Conservation (phyloP, 768 basidiomycete species). For the Lentinula sp. region DNA sequence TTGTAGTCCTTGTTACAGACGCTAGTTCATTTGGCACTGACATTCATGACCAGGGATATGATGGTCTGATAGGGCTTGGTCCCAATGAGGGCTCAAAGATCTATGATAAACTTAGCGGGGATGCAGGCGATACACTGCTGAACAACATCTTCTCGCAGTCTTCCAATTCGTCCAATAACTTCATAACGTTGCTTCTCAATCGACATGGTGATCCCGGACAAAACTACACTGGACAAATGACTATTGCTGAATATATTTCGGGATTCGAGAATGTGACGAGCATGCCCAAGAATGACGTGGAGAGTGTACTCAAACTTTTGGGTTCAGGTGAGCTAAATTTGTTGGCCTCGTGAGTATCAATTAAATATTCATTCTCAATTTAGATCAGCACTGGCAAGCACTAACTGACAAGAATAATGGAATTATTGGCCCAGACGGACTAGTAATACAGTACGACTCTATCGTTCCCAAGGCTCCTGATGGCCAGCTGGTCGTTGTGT, state of each 20-base stretch:
- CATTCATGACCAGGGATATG: conserved; percentile 55
- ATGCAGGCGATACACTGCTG: conserved; percentile 52
- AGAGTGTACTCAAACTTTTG: conserved; percentile 55
- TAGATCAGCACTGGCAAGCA: conserved; percentile 79
- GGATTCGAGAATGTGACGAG: conserved; percentile 55
- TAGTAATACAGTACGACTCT: conserved; percentile 51
- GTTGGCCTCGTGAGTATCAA: background rate
- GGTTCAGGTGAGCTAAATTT: conserved; percentile 28
- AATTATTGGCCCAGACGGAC: conserved; percentile 74
- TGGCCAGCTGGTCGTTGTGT: conserved; percentile 62
- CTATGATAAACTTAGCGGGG: conserved; percentile 43
- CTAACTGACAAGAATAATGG: conserved; percentile 59
- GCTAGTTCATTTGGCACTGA: conserved; percentile 59
- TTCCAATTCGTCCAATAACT: conserved; percentile 50
- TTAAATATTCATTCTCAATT: background rate
- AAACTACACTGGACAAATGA: conserved; percentile 58
- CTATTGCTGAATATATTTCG: conserved; percentile 58
- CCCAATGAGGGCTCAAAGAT: conserved; percentile 68
- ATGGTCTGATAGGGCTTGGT: conserved; percentile 75
- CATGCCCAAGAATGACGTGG: conserved; percentile 62
- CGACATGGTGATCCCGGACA: conserved; percentile 46
- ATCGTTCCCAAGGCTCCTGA: conserved; percentile 64
- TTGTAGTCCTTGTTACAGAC: conserved; percentile 56
- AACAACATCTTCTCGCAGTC: conserved; percentile 56
- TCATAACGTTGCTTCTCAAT: conserved; percentile 63